Conservation (phyloP, 352 stramenopile genomes). For the Phytophthora podocarpi region DNA sequence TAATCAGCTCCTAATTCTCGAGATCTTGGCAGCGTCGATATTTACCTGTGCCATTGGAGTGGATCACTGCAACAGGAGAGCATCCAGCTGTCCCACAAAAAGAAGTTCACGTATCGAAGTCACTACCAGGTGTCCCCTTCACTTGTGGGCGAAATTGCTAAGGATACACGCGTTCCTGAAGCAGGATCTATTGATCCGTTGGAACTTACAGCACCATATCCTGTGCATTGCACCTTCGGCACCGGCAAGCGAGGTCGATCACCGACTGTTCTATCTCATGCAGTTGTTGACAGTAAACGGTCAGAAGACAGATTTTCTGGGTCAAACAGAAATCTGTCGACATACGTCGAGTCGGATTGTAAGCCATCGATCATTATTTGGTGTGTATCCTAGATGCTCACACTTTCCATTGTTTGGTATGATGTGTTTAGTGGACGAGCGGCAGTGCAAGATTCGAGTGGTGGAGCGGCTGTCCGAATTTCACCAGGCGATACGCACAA, state of each 20-base stretch:
- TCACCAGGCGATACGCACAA: constrained; percentile 76
- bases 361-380: constrained; percentile 16
- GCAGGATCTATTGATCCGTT: constrained; percentile 11
- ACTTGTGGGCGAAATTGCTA: constrained; percentile 26
- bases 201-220: constrained; percentile 13
- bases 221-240: constrained; percentile 4
- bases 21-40: constrained; percentile 50
- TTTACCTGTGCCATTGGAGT: constrained; percentile 61
- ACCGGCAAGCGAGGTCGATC: constrained; percentile 60
- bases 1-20: constrained; percentile 50
- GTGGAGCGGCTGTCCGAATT: constrained; percentile 87
- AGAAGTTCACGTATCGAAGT: constrained; percentile 63
- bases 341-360: constrained; percentile 76
- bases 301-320: constrained; percentile 27
- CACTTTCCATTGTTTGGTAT: background rate
- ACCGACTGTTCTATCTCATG: constrained; percentile 26
- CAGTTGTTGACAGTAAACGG: constrained; percentile 18
- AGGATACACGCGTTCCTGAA: constrained; percentile 8
- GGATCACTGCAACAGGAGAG: constrained; percentile 24
- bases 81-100: constrained; percentile 55
- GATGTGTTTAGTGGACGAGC: constrained; percentile 74
- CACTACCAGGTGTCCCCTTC: constrained; percentile 41
- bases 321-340: constrained; percentile 50
- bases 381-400: background rate
- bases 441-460: constrained; percentile 89